Evolutionary conservation across 225 moss, liverwort and hornwort genomes (phyloP).

Genomic region (Physcomitrium patens): DNA sequence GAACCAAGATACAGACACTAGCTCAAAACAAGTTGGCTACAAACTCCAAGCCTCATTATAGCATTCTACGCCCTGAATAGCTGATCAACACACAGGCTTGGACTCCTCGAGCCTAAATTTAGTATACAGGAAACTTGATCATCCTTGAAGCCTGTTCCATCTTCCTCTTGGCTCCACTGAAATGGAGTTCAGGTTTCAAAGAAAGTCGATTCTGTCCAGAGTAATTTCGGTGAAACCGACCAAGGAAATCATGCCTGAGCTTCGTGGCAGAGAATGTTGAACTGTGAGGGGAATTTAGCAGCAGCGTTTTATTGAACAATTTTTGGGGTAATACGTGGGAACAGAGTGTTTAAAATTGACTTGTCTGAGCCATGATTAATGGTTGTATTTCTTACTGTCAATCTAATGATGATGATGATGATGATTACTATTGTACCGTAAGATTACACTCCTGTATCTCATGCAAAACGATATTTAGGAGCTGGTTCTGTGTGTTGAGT

Average conservation of each 20-base stretch:
- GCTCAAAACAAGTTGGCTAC: neutral
- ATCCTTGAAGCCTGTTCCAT: neutral
- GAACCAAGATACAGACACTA: neutral
- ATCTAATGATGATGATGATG: neutral
- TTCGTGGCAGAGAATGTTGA: neutral
- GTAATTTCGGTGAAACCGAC: conserved; percentile 7
- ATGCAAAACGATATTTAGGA: conserved; percentile 55
- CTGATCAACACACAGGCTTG: neutral
- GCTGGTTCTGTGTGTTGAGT: conserved; percentile 57
- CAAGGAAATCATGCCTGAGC: conserved; percentile 26
- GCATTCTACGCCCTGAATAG: neutral
- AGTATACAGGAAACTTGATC: neutral
- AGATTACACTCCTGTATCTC: conserved; percentile 46
- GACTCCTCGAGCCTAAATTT: neutral
- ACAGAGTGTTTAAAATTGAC: neutral
- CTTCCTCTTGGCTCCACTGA: conserved; percentile 4
- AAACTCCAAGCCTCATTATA: too few relatives aligned
- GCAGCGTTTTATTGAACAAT: neutral
- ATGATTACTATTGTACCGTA: conserved; percentile 9
- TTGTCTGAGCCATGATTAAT: neutral
- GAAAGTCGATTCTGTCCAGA: neutral
- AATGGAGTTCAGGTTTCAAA: neutral
- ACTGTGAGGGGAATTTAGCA: conserved; percentile 1
- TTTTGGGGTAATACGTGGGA: neutral
- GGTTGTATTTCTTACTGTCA: conserved; percentile 12